phyloP scores from a whole-genome alignment of 805 yeast genomes.

The Torulaspora maleeae region DNA sequence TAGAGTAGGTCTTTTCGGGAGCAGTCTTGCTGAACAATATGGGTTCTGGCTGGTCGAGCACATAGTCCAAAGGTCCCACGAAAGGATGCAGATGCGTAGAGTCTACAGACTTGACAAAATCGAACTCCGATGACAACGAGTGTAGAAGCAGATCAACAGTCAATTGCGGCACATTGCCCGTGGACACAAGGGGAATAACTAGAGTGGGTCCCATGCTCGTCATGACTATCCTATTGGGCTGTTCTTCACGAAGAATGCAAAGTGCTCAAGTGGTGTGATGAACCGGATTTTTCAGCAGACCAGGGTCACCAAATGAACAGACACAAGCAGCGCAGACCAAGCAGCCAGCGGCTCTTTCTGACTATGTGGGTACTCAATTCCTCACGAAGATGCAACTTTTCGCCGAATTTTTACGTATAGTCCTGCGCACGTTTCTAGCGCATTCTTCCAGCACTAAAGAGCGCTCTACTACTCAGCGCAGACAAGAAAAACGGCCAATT shows the following conservation, averaged over 20 bases:
- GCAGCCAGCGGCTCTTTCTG: neutral
- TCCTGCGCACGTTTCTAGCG: neutral
- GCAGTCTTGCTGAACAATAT: slow-evolving; percentile 14
- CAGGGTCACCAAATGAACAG: neutral
- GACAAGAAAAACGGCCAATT: too few species aligned
- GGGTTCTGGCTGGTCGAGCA: slow-evolving; percentile 16
- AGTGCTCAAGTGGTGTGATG: neutral
- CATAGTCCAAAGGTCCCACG: slow-evolving; percentile 68
- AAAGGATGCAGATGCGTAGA: slow-evolving; percentile 70
- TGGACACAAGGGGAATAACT: slow-evolving; percentile 75
- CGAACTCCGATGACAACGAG: slow-evolving; percentile 44
- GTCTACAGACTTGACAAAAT: slow-evolving; percentile 52
- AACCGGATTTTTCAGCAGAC: neutral
- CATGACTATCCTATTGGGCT: too few species aligned
- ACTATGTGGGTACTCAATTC: neutral
- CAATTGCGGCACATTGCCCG: slow-evolving; percentile 88
- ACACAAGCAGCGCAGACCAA: neutral
- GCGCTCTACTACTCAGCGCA: too few species aligned
- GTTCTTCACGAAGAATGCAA: neutral
- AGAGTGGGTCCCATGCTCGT: slow-evolving; percentile 38
- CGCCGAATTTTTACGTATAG: neutral
- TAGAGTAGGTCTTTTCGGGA: slow-evolving; percentile 38
- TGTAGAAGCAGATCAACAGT: slow-evolving; percentile 68
- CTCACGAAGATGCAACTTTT: neutral
- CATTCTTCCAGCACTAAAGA: too few species aligned